Percentiles rank a stretch among this genome's conserved stretches.
Conservation (phyloP, 352 stramenopile genomes). For the Peronosclerospora sorghi region DNA sequence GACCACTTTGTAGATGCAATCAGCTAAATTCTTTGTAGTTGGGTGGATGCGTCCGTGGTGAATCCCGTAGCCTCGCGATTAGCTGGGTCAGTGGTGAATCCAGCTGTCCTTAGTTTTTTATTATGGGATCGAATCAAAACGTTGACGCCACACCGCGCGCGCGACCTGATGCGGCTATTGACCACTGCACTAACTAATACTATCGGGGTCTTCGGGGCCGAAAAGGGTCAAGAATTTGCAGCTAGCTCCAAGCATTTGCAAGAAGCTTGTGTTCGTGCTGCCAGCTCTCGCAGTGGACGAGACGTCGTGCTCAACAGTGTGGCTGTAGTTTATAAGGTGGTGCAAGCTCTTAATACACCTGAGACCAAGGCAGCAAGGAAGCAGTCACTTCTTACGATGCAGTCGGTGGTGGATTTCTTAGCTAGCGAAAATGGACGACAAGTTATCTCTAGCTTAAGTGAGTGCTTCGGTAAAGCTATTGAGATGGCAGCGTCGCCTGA, state of each 20-base stretch:
- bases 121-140: too few relatives aligned
- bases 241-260: slow-evolving; percentile 32
- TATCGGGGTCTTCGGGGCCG: slow-evolving; percentile 37
- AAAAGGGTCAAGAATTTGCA: slow-evolving; percentile 30
- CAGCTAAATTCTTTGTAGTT: too few relatives aligned
- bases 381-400: slow-evolving; percentile 50
- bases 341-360: slow-evolving; percentile 59
- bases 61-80: slow-evolving; percentile 41
- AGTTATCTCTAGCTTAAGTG: slow-evolving; percentile 39
- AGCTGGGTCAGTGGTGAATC: too few relatives aligned
- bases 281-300: slow-evolving; percentile 38
- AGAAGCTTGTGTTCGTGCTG: slow-evolving; percentile 37
- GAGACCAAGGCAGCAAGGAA: slow-evolving; percentile 54
- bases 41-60: too few relatives aligned
- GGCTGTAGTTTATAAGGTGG: slow-evolving; percentile 47
- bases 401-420: slow-evolving; percentile 68
- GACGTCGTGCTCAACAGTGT: slow-evolving; percentile 56
- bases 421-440: slow-evolving; percentile 44
- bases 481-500: slow-evolving; percentile 61
- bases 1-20: too few relatives aligned
- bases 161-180: slow-evolving; percentile 49
- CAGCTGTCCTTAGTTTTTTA: too few relatives aligned
- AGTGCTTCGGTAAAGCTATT: slow-evolving; percentile 35
- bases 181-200: slow-evolving; percentile 45
- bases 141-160: too few relatives aligned